Conservation (phyloP, 2,329 filamentous ascomycete genomes). For the Pseudofabraea citricarpa region DNA sequence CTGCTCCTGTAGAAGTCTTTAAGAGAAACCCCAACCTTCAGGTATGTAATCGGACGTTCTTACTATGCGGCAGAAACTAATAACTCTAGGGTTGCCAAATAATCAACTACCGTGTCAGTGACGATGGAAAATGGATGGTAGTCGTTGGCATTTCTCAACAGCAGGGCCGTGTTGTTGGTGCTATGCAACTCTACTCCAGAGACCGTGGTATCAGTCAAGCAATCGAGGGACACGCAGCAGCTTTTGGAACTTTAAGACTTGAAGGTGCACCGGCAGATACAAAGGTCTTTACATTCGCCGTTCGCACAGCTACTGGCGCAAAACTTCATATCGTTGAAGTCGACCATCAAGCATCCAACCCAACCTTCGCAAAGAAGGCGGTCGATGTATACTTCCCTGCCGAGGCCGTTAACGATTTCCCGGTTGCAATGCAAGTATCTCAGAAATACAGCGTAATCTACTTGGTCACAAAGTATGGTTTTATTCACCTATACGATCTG, state of each 20-base stretch:
- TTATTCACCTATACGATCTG: slow-evolving; percentile 97
- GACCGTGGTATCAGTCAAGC: slow-evolving; percentile 96
- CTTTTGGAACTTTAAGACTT: slow-evolving; percentile 83
- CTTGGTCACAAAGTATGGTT: slow-evolving; percentile 97
- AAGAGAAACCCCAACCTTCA: slow-evolving; percentile 87
- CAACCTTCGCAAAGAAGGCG: slow-evolving; percentile 87
- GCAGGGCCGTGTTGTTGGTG: slow-evolving; percentile 87
- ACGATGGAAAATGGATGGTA: slow-evolving; percentile 97
- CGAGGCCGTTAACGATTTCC: slow-evolving; percentile 95
- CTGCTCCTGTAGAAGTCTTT: slow-evolving; percentile 82
- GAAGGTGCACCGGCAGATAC: slow-evolving; percentile 88
- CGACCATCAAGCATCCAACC: slow-evolving; percentile 86
- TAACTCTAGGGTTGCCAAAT: slow-evolving; percentile 82
- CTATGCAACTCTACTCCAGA: slow-evolving; percentile 95
- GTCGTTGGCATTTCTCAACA: slow-evolving; percentile 94
- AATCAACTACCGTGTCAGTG: slow-evolving; percentile 97
- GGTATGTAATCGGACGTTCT: slow-evolving; percentile 46
- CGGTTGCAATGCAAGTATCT: slow-evolving; percentile 95
- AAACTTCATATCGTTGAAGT: slow-evolving; percentile 98
- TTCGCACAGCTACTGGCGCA: slow-evolving; percentile 80
- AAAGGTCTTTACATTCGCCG: slow-evolving; percentile 95
- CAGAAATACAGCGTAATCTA: slow-evolving; percentile 96
- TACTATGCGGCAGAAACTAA: slow-evolving; percentile 13
- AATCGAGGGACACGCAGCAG: slow-evolving; percentile 94
- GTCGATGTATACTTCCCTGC: slow-evolving; percentile 97